Evolutionary conservation across 2,329 filamentous ascomycete species (phyloP).

Genomic region (Xylariaceae sp.): DNA sequence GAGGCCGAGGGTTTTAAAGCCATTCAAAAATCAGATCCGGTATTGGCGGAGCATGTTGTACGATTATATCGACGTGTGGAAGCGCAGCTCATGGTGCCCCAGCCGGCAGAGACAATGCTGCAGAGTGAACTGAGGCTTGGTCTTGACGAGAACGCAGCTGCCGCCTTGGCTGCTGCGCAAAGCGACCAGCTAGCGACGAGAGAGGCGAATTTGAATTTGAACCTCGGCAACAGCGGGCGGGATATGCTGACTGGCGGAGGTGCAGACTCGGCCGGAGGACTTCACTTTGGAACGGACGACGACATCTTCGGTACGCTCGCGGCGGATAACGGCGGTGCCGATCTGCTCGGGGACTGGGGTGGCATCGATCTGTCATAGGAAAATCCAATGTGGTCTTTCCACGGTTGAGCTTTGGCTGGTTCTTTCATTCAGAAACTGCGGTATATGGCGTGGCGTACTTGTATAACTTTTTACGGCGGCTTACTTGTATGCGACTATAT

Average conservation of each 20-base stretch:
- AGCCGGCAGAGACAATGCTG: slow-evolving; percentile 37
- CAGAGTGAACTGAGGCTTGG: slow-evolving; percentile 39
- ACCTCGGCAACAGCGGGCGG: slow-evolving; percentile 35
- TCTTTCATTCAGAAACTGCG: neutral
- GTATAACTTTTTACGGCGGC: too few species aligned
- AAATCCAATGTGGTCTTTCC: neutral
- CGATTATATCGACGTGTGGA: slow-evolving; percentile 60
- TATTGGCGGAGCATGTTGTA: slow-evolving; percentile 55
- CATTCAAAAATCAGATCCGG: slow-evolving; percentile 51
- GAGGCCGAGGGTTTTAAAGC: slow-evolving; percentile 54
- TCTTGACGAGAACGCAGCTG: slow-evolving; percentile 35
- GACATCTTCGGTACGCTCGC: slow-evolving; percentile 40
- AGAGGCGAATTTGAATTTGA: slow-evolving; percentile 35
- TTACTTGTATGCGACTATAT: too few species aligned
- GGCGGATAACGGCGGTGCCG: slow-evolving; percentile 20
- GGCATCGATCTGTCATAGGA: slow-evolving; percentile 25
- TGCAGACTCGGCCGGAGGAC: slow-evolving; percentile 34
- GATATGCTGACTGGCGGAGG: slow-evolving; percentile 27
- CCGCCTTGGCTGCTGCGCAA: slow-evolving; percentile 38
- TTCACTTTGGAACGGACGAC: slow-evolving; percentile 36
- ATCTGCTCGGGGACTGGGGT: slow-evolving; percentile 30
- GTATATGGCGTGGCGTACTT: neutral
- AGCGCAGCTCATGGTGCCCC: slow-evolving; percentile 49
- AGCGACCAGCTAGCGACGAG: slow-evolving; percentile 34
- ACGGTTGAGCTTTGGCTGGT: neutral